phyloP scores from a whole-genome alignment of 805 yeast species.

The Candida tallmaniae region DNA sequence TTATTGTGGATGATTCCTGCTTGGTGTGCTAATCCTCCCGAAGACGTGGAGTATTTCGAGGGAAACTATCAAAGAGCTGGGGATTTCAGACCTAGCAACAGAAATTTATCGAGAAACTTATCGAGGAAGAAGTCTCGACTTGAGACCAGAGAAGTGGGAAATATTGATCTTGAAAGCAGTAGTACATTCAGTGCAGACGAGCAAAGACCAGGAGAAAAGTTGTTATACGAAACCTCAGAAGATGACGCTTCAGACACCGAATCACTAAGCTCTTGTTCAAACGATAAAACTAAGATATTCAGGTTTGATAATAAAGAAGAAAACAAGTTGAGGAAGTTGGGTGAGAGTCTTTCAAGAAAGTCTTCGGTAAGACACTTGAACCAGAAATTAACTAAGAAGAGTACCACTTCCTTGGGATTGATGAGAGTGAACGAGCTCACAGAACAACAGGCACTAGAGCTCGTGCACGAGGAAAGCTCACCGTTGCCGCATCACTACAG shows the following conservation, averaged over 20 bases:
- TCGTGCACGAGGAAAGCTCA: slow-evolving; percentile 6
- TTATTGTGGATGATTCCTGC: slow-evolving; percentile 32
- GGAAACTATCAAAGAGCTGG: slow-evolving; percentile 10
- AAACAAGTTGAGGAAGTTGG: slow-evolving; percentile 28
- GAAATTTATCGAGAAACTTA: background rate
- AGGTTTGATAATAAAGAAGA: slow-evolving; percentile 19
- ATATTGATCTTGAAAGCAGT: background rate
- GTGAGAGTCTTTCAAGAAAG: slow-evolving; percentile 31
- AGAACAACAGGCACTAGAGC: slow-evolving; percentile 2
- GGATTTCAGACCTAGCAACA: slow-evolving; percentile 3
- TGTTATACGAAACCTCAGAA: slow-evolving; percentile 6
- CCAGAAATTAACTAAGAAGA: slow-evolving; percentile 8
- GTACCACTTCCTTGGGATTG: slow-evolving; percentile 1
- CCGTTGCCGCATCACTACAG: slow-evolving; percentile 14
- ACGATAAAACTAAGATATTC: slow-evolving; percentile 7
- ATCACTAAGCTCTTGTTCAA: slow-evolving; percentile 1
- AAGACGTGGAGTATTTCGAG: slow-evolving; percentile 17
- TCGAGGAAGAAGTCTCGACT: background rate
- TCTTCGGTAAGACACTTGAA: slow-evolving; percentile 27
- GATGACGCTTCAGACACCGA: slow-evolving; percentile 3
- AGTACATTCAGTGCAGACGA: slow-evolving; percentile 2
- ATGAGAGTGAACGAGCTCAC: slow-evolving; percentile 6
- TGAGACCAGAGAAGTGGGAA: too few relatives aligned
- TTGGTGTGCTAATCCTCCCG: slow-evolving; percentile 52
- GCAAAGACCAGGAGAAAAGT: slow-evolving; percentile 8